phyloP scores from a whole-genome alignment of 495 filamentous ascomycete species.

The Choiromyces venosus region DNA sequence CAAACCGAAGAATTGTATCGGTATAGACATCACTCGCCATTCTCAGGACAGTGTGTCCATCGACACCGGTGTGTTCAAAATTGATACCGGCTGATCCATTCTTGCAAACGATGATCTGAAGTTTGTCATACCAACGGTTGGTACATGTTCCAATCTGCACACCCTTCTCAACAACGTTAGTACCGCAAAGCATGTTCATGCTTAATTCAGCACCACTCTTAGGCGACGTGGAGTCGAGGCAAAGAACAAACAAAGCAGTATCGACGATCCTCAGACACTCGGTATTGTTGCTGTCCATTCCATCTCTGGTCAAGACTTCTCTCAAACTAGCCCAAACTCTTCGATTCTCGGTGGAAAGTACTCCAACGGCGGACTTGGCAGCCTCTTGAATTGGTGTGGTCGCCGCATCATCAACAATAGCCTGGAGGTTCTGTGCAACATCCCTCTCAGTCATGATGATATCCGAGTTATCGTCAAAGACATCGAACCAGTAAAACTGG shows the following conservation, averaged over 20 bases:
- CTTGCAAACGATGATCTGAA: slow-evolving; percentile 98
- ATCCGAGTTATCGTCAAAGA: slow-evolving; percentile 87
- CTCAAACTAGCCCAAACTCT: slow-evolving; percentile 90
- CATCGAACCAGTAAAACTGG: slow-evolving; percentile 99
- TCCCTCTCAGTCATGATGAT: slow-evolving; percentile 97
- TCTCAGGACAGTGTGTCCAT: slow-evolving; percentile 92
- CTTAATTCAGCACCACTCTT: slow-evolving; percentile 70
- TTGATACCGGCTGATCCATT: slow-evolving; percentile 98
- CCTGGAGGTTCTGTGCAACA: slow-evolving; percentile 83
- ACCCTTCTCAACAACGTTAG: slow-evolving; percentile 81
- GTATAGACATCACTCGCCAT: slow-evolving; percentile 97
- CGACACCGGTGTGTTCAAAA: slow-evolving; percentile 97
- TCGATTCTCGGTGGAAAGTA: slow-evolving; percentile 92
- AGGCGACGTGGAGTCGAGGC: slow-evolving; percentile 87
- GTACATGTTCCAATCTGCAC: slow-evolving; percentile 97
- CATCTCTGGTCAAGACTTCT: slow-evolving; percentile 81
- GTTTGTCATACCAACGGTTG: slow-evolving; percentile 98
- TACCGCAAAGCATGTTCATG: slow-evolving; percentile 97
- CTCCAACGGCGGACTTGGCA: slow-evolving; percentile 86
- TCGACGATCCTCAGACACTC: slow-evolving; percentile 93
- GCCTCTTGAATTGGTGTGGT: slow-evolving; percentile 88
- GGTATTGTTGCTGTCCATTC: slow-evolving; percentile 76
- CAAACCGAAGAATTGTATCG: slow-evolving; percentile 94
- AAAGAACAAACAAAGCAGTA: slow-evolving; percentile 85
- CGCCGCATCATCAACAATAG: slow-evolving; percentile 82